These are phyloP conservation scores for Mycoemilia scoparia DNA, from an alignment of 192 early-diverging fungal genomes.

Conservation along the genomic window DNA sequence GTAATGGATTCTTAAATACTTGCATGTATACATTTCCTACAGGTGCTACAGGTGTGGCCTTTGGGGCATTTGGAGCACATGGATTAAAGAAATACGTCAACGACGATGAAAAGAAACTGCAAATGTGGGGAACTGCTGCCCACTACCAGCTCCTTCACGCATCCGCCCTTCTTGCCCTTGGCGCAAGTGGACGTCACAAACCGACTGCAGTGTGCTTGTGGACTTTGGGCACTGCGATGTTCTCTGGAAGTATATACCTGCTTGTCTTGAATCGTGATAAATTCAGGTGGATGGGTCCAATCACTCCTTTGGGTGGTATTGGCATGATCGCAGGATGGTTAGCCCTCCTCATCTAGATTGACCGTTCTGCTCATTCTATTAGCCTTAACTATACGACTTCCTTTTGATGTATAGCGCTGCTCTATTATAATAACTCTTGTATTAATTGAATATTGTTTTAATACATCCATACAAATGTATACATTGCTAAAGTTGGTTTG, in stretches of 20 bases:
- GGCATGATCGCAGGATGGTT: constrained; percentile 24
- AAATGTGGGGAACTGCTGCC: constrained; percentile 21
- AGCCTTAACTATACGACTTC: too few relatives aligned
- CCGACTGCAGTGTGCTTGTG: constrained; percentile 19
- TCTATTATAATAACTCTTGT: too few relatives aligned
- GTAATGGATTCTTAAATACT: too few relatives aligned
- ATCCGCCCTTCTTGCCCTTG: constrained; percentile 23
- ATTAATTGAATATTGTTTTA: too few relatives aligned
- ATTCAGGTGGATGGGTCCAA: constrained; percentile 13
- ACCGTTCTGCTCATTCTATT: neutral
- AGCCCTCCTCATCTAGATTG: constrained; percentile 6
- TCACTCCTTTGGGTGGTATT: constrained; percentile 23
- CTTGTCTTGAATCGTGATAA: constrained; percentile 19
- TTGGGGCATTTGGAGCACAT: constrained; percentile 37
- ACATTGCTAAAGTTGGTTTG: too few relatives aligned
- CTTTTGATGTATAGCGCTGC: too few relatives aligned
- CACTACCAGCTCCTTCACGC: constrained; percentile 35
- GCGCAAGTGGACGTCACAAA: constrained; percentile 6
- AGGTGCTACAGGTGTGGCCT: constrained; percentile 31
- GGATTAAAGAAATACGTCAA: constrained; percentile 20
- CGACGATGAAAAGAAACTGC: constrained; percentile 16
- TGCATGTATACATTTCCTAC: too few relatives aligned
- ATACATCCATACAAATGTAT: too few relatives aligned
- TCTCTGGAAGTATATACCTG: constrained; percentile 33
- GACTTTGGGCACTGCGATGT: constrained; percentile 24